A percentile compares a stretch with the other conserved stretches of the same genome.
phyloP scores from a whole-genome alignment of 495 filamentous ascomycete genomes.

The Xylaria intraflava region DNA sequence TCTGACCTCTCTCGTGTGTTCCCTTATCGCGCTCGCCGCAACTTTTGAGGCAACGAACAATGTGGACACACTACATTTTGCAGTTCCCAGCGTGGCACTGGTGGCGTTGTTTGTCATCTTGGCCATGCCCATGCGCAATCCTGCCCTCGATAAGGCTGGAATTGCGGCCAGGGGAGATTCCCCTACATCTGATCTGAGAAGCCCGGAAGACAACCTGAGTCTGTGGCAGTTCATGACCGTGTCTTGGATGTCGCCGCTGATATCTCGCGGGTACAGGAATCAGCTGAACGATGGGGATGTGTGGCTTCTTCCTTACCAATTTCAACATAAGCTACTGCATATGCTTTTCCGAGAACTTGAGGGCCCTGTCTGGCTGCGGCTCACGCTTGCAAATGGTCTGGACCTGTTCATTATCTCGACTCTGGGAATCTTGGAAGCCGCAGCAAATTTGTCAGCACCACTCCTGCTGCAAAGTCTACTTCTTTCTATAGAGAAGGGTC shows the following conservation, averaged over 20 bases:
- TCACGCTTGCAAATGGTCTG: slow-evolving; percentile 65
- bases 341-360: slow-evolving; percentile 62
- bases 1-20: slow-evolving; percentile 24
- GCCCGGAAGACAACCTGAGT: slow-evolving; percentile 73
- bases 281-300: slow-evolving; percentile 72
- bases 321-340: slow-evolving; percentile 67
- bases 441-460: slow-evolving; percentile 58
- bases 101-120: slow-evolving; percentile 48
- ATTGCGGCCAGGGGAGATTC: slow-evolving; percentile 54
- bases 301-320: slow-evolving; percentile 68
- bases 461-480: slow-evolving; percentile 67
- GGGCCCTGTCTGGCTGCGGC: slow-evolving; percentile 61
- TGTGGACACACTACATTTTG: slow-evolving; percentile 34
- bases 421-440: slow-evolving; percentile 55
- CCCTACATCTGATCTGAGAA: slow-evolving; percentile 57
- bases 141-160: slow-evolving; percentile 46
- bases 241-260: slow-evolving; percentile 74
- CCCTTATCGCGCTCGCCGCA: slow-evolving; percentile 33
- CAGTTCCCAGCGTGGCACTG: slow-evolving; percentile 39
- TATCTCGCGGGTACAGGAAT: slow-evolving; percentile 51
- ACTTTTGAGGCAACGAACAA: slow-evolving; percentile 17
- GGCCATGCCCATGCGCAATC: slow-evolving; percentile 65
- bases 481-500: slow-evolving; percentile 53
- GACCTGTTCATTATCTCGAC: slow-evolving; percentile 62
- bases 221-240: slow-evolving; percentile 79